Percentiles rank a stretch among this genome's conserved stretches.
phyloP scores from a whole-genome alignment of 306 rosid species.

The Hippophae gyantsensis region DNA sequence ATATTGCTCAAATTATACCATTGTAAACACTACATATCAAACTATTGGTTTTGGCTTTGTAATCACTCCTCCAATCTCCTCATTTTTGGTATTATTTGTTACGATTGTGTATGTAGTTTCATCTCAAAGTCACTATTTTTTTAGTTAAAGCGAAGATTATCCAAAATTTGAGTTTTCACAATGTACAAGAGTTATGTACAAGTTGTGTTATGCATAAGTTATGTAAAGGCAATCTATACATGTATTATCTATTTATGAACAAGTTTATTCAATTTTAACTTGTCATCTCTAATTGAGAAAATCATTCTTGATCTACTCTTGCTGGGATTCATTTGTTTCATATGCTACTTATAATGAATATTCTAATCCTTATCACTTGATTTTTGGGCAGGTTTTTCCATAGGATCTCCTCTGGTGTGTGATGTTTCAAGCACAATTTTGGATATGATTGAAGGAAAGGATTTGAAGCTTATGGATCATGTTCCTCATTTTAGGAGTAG shows the following conservation, averaged over 20 bases:
- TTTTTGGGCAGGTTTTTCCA: conserved; percentile 25
- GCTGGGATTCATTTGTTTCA: background rate
- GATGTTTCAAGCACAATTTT: conserved; percentile 50
- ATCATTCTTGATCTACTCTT: no score
- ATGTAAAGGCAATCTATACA: no score
- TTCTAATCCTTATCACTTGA: no score
- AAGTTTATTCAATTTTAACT: background rate
- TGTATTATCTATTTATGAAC: background rate
- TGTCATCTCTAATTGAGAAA: background rate
- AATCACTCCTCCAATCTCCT: conserved; percentile 12
- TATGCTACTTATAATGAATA: background rate
- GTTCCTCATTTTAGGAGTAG: conserved; percentile 32
- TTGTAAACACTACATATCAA: conserved; percentile 35
- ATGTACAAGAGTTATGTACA: no score
- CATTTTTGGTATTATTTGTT: background rate
- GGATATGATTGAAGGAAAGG: conserved; percentile 39
- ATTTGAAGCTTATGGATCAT: conserved; percentile 60
- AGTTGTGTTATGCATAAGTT: no score
- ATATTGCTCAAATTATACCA: conserved; percentile 37
- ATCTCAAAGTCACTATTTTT: background rate
- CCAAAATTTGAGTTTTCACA: no score
- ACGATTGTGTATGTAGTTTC: no score
- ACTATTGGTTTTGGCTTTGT: conserved; percentile 62
- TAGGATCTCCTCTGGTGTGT: conserved; percentile 30
- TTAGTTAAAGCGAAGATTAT: background rate